Evolutionary conservation across 169 alveolate species (phyloP), one percentile per base, ranked within the genome.

Genomic region (Cryptosporidium parvum): DNA sequence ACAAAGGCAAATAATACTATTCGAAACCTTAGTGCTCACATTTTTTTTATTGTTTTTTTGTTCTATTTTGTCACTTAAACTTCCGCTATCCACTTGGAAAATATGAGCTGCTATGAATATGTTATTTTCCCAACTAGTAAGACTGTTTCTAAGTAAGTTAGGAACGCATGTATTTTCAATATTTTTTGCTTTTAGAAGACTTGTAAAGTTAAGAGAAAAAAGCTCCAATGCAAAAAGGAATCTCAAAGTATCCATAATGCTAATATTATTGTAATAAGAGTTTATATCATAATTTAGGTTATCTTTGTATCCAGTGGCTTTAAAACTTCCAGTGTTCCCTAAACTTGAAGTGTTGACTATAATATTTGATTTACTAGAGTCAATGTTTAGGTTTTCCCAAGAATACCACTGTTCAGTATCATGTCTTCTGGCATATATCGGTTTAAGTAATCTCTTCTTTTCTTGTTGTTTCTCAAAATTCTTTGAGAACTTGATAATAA

Each of bases 331-430:
- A 37, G 33, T 33, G 23, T 14, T 65, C 7, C 14, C 72, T 16
- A 52, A 65, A 29, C 48, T 37, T 16, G 48, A 37, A 73, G 70
- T 16, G 44, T 21, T 35, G 31, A 48, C 21, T 56, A 58, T 56
- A 37, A 73, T 53, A 3, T 31, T 62, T 29, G 73, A 59, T 45
- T 44, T 65, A 10, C 70, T 80, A n/a, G 56, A 42, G 48, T 80
- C 89, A 33, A 80, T 80, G 59, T 62, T 45, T 45, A 59, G 45
- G 42, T 65, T 80, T 62, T 80, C 89, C 89, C 89, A 80, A 44
- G 89, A 65, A 65, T 80, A 80, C 89, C 89, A 80, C 39, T 80
- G 89, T 45, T 80, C 89, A 80, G 52, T 62, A 14, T 80, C 75
- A 3, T 80, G 35, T 26, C 48, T 80, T 51, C 75, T 80, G 2